These are phyloP conservation scores for Pichia sorboxylosa DNA, from an alignment of 1,139 yeast species.

Conservation along the genomic window DNA sequence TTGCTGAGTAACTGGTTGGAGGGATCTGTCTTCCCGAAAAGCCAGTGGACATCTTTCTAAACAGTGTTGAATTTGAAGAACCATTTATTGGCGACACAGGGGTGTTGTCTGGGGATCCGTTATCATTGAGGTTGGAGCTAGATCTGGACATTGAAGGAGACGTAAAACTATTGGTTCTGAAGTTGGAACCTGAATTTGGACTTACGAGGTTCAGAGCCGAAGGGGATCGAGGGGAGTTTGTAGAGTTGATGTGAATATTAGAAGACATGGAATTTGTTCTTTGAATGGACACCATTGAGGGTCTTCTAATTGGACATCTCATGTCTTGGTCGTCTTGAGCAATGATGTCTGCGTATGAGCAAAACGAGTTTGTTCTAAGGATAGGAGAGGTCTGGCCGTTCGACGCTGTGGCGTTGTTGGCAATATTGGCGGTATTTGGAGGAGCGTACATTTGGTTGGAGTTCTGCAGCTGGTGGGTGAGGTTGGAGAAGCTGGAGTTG, in stretches of 20 bases:
- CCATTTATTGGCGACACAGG: too few species aligned
- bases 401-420: slow-evolving; percentile 3
- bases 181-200: too few species aligned
- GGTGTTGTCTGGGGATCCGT: too few species aligned
- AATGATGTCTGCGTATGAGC: slow-evolving; percentile 72
- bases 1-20: too few species aligned
- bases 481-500: slow-evolving; percentile 16
- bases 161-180: slow-evolving; percentile 4
- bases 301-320: slow-evolving; percentile 35
- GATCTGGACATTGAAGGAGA: background rate
- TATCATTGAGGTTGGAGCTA: background rate
- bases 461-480: slow-evolving; percentile 17
- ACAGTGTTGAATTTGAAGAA: too few species aligned
- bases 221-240: slow-evolving; percentile 9
- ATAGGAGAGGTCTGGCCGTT: slow-evolving; percentile 22
- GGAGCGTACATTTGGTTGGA: slow-evolving; percentile 1
- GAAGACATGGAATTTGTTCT: slow-evolving; percentile 19
- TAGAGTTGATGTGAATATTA: background rate
- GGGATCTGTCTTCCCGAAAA: too few species aligned
- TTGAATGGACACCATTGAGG: slow-evolving; percentile 29
- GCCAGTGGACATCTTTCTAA: too few species aligned
- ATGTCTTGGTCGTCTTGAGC: slow-evolving; percentile 41
- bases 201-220: too few species aligned
- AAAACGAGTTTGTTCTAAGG: slow-evolving; percentile 39
- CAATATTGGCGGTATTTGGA: slow-evolving; percentile 1